Conservation (phyloP, 75 land plant species). For the Cupressus sempervirens region DNA sequence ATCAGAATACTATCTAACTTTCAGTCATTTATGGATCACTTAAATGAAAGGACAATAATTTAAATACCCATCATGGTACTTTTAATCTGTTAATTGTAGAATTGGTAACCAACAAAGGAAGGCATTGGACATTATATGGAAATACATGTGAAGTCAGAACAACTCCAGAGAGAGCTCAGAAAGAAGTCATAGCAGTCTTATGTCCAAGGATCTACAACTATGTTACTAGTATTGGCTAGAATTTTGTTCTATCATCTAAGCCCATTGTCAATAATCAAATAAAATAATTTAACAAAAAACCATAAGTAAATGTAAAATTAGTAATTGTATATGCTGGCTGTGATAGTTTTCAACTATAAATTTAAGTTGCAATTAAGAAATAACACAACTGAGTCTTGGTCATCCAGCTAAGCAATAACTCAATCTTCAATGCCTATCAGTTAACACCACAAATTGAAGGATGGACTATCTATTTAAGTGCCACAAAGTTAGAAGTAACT, state of each 20-base stretch:
- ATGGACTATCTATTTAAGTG: too few species aligned
- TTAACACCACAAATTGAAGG: too few species aligned
- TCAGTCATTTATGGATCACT: neutral
- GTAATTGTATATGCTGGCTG: too few species aligned
- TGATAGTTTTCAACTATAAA: too few species aligned
- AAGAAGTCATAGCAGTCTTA: neutral
- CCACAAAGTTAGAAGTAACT: too few species aligned
- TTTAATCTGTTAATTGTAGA: neutral
- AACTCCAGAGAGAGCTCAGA: neutral
- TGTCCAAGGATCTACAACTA: neutral
- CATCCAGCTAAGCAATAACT: too few species aligned
- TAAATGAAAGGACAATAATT: neutral
- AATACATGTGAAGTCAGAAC: neutral
- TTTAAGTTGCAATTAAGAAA: too few species aligned
- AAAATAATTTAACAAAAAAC: neutral
- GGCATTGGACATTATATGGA: neutral
- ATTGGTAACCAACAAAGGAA: neutral
- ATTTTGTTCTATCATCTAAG: neutral
- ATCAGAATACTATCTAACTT: neutral
- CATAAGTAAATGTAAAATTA: neutral
- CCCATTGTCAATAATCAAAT: neutral
- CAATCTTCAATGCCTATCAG: too few species aligned
- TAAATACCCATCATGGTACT: neutral
- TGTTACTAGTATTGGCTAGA: neutral
- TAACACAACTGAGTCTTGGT: too few species aligned